A percentile compares a stretch with the other conserved stretches of the same genome.
Conservation (phyloP, 345 rosid species). For the Eutrema yunnanense region DNA sequence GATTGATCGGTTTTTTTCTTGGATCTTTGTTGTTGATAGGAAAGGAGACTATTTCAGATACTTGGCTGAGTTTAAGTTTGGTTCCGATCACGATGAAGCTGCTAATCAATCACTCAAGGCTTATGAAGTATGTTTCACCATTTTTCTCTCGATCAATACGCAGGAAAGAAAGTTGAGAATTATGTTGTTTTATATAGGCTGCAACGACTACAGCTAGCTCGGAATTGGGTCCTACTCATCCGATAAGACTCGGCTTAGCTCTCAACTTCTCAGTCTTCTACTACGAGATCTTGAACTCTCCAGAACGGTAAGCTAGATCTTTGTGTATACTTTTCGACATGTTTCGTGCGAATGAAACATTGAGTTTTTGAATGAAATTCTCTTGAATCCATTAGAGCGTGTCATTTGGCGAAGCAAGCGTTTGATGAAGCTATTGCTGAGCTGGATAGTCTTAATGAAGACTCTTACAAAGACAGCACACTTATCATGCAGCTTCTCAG, state of each 20-base stretch:
- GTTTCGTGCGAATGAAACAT: neutral
- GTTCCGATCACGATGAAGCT: constrained; percentile 41
- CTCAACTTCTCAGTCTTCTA: constrained; percentile 85
- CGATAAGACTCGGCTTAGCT: constrained; percentile 79
- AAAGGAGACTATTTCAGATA: constrained; percentile 59
- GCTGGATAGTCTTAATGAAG: constrained; percentile 83
- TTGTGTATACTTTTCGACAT: neutral
- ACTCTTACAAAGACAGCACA: constrained; percentile 85
- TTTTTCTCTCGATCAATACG: no score
- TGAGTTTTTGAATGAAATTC: neutral
- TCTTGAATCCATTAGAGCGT: constrained; percentile 44
- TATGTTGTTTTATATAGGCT: constrained; percentile 14
- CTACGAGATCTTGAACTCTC: constrained; percentile 80
- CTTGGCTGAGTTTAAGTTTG: constrained; percentile 50
- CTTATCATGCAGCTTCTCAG: constrained; percentile 89
- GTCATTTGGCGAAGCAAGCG: constrained; percentile 81
- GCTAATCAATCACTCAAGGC: constrained; percentile 42
- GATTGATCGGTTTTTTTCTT: neutral
- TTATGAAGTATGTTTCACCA: constrained; percentile 24
- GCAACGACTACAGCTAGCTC: constrained; percentile 39
- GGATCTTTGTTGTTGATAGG: constrained; percentile 26
- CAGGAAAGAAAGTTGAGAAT: no score
- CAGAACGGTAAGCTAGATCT: constrained; percentile 40
- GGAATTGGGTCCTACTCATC: constrained; percentile 71
- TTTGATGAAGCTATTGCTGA: constrained; percentile 87